A percentile compares a stretch with the other conserved stretches of the same genome.
Evolutionary conservation across 176 grass and related monocot species (phyloP).

Genomic region (Phoenix roebelenii): DNA sequence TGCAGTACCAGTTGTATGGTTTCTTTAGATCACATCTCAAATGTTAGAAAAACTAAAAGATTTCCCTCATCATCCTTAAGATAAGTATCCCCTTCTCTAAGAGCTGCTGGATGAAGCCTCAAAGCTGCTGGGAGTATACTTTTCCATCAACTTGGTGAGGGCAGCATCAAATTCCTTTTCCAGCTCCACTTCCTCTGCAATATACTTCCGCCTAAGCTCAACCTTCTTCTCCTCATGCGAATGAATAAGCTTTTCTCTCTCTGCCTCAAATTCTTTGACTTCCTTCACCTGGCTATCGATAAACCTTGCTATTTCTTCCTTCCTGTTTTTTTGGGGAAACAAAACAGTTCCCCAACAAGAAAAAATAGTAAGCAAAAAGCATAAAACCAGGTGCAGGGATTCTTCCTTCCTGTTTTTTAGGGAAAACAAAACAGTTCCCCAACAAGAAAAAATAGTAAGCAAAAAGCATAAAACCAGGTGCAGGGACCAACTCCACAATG

Average conservation of each 20-base stretch:
- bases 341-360: neutral
- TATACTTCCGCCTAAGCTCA: conserved; percentile 41
- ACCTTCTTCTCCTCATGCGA: conserved; percentile 42
- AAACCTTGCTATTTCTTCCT: conserved; percentile 50
- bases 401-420: too few relatives aligned
- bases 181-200: conserved; percentile 50
- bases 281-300: conserved; percentile 61
- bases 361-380: too few relatives aligned
- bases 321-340: conserved; percentile 20
- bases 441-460: neutral
- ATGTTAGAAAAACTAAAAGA: too few relatives aligned
- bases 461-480: too few relatives aligned
- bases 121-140: conserved; percentile 55
- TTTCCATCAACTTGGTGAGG: conserved; percentile 57
- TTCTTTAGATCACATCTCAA: too few relatives aligned
- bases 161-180: conserved; percentile 42
- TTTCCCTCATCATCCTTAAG: too few relatives aligned
- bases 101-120: conserved; percentile 13
- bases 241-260: conserved; percentile 41
- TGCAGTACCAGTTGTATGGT: too few relatives aligned
- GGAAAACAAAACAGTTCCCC: neutral
- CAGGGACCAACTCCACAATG: too few relatives aligned
- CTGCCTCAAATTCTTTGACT: conserved; percentile 37
- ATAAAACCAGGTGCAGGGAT: too few relatives aligned
- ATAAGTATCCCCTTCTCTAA: too few relatives aligned